Evolutionary conservation across 78 protist genomes (phyloP), one percentile per base, ranked within the genome.

Genomic region (Protostelium mycophagum): DNA sequence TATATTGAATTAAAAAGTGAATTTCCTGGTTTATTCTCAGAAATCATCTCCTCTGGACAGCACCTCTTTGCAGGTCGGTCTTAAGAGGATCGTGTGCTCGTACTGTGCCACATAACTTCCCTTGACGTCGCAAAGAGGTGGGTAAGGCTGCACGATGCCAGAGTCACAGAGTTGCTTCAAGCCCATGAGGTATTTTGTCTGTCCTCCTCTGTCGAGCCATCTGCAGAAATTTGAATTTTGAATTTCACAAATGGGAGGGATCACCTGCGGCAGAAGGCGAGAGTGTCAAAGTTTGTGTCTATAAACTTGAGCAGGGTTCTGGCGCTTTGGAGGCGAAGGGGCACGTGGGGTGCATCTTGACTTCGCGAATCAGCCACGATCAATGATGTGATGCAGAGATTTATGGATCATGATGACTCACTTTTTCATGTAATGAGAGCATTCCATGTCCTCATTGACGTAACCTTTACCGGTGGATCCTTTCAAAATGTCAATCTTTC

Each of bases 91-190:
- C 10, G 99, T 98, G 93, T 98, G 99, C 92, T 98, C 99, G 83
- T 73, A 98, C 92, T 99, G 99, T 1, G 98, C 97, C 0, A 97
- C 97, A 88, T 96, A 98, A 37, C 96, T 90, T 28, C 99, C 99
- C 35, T 83, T 89, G 84, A 90, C 73, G 90, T 99, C 99, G 83
- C 87, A 84, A 29, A 99, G 98, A 28, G 99, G 99, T 23, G 99
- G 99, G 91, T 97, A 95, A 1, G 96, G 83, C 1, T 35, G 38
- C 35, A 96, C 92, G 28, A 89, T 1, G 91, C 98, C 99, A 5
- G 36, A 28, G 87, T 98, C 98, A 38, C 91, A 91, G 38, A 98
- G 97, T 83, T 94, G 86, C 85, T 93, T 91, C 34, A 98, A 97
- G 0, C 96, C 89, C 87, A 95, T 0, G 38, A 94, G 86, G 86